Conservation (phyloP, 2,329 filamentous ascomycete genomes). For the Herpomyces periplanetae region DNA sequence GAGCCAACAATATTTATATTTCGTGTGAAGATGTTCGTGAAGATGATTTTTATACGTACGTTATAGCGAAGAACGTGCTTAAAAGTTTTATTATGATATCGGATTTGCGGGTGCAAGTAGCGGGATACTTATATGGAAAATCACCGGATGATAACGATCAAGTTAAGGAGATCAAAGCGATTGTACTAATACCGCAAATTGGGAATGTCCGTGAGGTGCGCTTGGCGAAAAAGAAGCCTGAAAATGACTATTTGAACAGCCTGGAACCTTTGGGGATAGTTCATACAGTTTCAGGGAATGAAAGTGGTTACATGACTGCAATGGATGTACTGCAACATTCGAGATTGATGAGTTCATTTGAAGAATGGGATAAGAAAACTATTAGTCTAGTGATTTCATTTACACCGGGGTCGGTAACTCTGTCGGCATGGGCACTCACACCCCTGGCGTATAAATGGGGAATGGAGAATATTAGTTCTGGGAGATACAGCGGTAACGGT, state of each 20-base stretch:
- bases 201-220: slow-evolving; percentile 72
- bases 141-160: slow-evolving; percentile 79
- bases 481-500: too few species aligned
- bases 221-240: slow-evolving; percentile 50
- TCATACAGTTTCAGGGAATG: slow-evolving; percentile 74
- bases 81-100: slow-evolving; percentile 95
- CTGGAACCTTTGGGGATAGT: slow-evolving; percentile 80
- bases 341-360: slow-evolving; percentile 46
- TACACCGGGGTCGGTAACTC: slow-evolving; percentile 73
- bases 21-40: slow-evolving; percentile 73
- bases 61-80: slow-evolving; percentile 95
- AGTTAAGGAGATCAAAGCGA: slow-evolving; percentile 82
- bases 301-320: slow-evolving; percentile 81
- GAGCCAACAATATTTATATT: slow-evolving; percentile 94
- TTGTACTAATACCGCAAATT: slow-evolving; percentile 90
- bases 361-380: slow-evolving; percentile 50
- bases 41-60: slow-evolving; percentile 59
- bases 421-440: slow-evolving; percentile 70
- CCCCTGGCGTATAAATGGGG: slow-evolving; percentile 88
- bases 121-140: slow-evolving; percentile 68
- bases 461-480: slow-evolving; percentile 52
- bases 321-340: slow-evolving; percentile 80
- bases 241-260: slow-evolving; percentile 51
- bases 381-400: slow-evolving; percentile 85
- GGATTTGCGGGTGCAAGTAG: slow-evolving; percentile 78